These are phyloP conservation scores for Hypoxylon sp. DNA, from an alignment of 2,329 filamentous ascomycete species.

Conservation along the genomic window DNA sequence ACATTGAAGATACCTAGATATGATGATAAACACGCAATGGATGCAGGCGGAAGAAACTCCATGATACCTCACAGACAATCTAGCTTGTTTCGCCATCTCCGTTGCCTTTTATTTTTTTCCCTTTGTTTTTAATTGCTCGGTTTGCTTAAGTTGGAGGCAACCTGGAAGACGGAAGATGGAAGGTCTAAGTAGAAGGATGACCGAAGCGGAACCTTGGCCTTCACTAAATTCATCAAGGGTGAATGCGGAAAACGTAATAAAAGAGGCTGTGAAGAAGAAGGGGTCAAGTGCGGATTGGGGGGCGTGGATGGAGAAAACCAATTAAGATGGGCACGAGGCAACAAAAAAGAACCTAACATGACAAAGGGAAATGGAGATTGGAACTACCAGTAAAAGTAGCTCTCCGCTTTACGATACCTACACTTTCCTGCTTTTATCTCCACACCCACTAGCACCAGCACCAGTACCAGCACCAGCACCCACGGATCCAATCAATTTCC, in stretches of 20 bases:
- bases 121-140: conserved; percentile 27
- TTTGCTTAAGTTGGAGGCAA: conserved; percentile 30
- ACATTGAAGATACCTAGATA: not conserved
- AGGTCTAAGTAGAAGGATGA: conserved; percentile 27
- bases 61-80: conserved; percentile 10
- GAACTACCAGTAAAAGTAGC: conserved; percentile 9
- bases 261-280: conserved; percentile 29
- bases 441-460: conserved; percentile 16
- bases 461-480: no score
- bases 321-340: conserved; percentile 29
- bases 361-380: conserved; percentile 6
- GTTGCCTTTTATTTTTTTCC: conserved; percentile 2
- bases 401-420: conserved; percentile 24
- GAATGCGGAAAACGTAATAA: conserved; percentile 41
- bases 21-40: conserved; percentile 7
- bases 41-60: conserved; percentile 21
- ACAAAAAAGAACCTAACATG: conserved; percentile 11
- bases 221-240: conserved; percentile 34
- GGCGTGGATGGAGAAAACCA: conserved; percentile 31
- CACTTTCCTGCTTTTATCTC: conserved; percentile 10
- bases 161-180: conserved; percentile 17
- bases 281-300: conserved; percentile 21
- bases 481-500: conserved; percentile 36
- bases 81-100: conserved; percentile 22
- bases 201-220: conserved; percentile 30